These are phyloP conservation scores for Silybum marianum DNA, from an alignment of 129 eudicot genomes.

Conservation along the genomic window DNA sequence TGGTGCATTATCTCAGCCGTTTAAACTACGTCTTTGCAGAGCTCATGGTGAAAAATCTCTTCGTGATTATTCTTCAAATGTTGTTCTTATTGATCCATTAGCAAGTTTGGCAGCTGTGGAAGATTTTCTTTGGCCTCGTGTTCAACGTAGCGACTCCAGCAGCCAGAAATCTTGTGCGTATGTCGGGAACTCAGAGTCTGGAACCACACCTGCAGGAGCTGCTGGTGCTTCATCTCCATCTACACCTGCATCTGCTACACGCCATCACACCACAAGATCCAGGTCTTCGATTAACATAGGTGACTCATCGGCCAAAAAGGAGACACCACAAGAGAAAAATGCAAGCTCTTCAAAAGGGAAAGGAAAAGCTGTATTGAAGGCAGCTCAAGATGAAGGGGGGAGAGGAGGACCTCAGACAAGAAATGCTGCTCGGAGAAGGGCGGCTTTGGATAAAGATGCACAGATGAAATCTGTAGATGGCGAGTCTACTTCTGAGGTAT, in stretches of 20 bases:
- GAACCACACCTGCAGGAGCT: slow-evolving; percentile 56
- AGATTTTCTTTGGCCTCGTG: slow-evolving; percentile 96
- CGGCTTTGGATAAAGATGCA: slow-evolving; percentile 74
- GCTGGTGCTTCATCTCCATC: slow-evolving; percentile 75
- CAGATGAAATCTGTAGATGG: slow-evolving; percentile 70
- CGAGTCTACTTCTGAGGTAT: slow-evolving; percentile 91
- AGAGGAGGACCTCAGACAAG: slow-evolving; percentile 84
- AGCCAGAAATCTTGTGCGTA: slow-evolving; percentile 73
- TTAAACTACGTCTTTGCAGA: slow-evolving; percentile 91
- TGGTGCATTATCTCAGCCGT: slow-evolving; percentile 90
- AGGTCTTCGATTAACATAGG: slow-evolving; percentile 70
- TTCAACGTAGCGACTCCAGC: slow-evolving; percentile 71
- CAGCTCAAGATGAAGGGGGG: slow-evolving; percentile 65
- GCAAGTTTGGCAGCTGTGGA: slow-evolving; percentile 97
- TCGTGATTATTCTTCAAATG: slow-evolving; percentile 97
- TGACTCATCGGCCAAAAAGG: slow-evolving; percentile 54
- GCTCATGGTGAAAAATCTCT: slow-evolving; percentile 94
- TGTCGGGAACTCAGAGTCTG: slow-evolving; percentile 68
- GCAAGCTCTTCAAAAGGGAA: slow-evolving; percentile 78
- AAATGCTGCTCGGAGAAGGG: slow-evolving; percentile 83
- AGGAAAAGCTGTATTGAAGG: slow-evolving; percentile 80
- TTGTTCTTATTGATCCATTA: slow-evolving; percentile 87
- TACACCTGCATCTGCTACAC: slow-evolving; percentile 61
- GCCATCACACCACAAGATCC: slow-evolving; percentile 73
- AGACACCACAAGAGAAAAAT: slow-evolving; percentile 56